Evolutionary conservation across 805 yeast genomes (phyloP), one percentile per base, ranked within the genome.

Genomic region (Candida golubevii): DNA sequence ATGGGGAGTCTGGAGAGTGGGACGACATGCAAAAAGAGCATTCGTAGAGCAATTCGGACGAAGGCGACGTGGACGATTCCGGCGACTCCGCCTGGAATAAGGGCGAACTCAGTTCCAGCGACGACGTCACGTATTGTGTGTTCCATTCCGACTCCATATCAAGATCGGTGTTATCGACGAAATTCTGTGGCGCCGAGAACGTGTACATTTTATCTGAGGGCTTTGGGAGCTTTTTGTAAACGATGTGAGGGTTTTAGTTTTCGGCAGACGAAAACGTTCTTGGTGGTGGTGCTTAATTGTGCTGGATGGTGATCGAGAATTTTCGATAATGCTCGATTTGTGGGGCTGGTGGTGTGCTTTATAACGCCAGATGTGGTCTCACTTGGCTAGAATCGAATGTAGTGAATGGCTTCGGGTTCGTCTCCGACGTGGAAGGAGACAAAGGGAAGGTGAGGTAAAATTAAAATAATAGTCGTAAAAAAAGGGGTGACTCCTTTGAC

Each of bases 71-170:
- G 26, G 51, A 47, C n/a, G 37, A 15, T 27, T 49, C 45, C 13
- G 55, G 46, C 36, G 36, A 44, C 28, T 45, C 33, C 9, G 37
- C 45, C 8, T 33, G 32, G 36, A 34, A 35, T 18, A 38, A 15
- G 1, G 47, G 45, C 11, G 41, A 38, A 36, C 35, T 39, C 31
- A 36, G 32, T 14, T 46, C 49, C 29, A 18, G 28, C 2, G 39
- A 26, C 26, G 46, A 38, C 13, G 38, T 14, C 28, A 46, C 54
- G 37, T 52, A 51, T 11, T 51, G 55, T 26, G 57, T 50, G 51
- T 54, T 54, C 57, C 57, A 54, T 36, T 53, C 57, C 40, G 52
- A 50, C 38, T 51, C 55, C 33, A 49, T 43, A 44, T 51, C 55
- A 41, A 51, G 45, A 47, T 51, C 55, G 39, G 48, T 45, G 40